phyloP scores from a whole-genome alignment of 495 filamentous ascomycete species.

The Neurospora africana region DNA sequence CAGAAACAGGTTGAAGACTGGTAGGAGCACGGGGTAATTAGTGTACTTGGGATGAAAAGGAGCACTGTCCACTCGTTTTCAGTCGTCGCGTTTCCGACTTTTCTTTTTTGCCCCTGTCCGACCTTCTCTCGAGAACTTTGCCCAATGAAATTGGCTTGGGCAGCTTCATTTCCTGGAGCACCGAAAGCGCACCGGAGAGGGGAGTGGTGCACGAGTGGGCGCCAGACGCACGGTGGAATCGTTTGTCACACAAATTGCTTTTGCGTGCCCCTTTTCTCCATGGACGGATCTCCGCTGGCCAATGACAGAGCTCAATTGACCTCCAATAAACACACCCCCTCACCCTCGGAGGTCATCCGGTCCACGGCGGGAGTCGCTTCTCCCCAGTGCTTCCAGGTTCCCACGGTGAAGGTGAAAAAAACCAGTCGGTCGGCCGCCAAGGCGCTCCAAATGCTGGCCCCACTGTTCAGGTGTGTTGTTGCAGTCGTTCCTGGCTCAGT shows the following conservation, averaged over 20 bases:
- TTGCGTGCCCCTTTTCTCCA: not conserved
- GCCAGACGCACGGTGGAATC: not conserved
- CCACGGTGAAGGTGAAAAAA: not conserved
- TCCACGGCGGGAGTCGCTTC: not conserved
- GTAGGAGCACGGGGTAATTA: not conserved
- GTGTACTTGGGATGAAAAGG: not conserved
- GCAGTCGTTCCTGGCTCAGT: not conserved
- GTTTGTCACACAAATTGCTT: not conserved
- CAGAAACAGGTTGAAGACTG: not conserved
- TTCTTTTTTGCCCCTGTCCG: conserved; percentile 15
- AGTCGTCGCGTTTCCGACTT: conserved; percentile 10
- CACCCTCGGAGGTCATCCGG: not conserved
- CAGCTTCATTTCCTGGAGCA: conserved; percentile 13
- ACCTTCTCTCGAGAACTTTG: not conserved
- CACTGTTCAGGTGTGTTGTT: not conserved
- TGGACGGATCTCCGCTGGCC: not conserved
- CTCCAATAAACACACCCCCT: not conserved
- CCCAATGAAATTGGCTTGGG: conserved; percentile 10
- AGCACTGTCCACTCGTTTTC: conserved; percentile 8
- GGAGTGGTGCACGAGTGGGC: not conserved
- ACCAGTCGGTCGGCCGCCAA: not conserved
- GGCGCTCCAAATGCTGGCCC: not conserved
- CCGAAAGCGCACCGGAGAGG: conserved; percentile 9
- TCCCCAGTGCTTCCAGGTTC: not conserved
- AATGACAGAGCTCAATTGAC: not conserved